Evolutionary conservation across 768 basidiomycete species (phyloP).

Genomic region (Trametes cubensis): DNA sequence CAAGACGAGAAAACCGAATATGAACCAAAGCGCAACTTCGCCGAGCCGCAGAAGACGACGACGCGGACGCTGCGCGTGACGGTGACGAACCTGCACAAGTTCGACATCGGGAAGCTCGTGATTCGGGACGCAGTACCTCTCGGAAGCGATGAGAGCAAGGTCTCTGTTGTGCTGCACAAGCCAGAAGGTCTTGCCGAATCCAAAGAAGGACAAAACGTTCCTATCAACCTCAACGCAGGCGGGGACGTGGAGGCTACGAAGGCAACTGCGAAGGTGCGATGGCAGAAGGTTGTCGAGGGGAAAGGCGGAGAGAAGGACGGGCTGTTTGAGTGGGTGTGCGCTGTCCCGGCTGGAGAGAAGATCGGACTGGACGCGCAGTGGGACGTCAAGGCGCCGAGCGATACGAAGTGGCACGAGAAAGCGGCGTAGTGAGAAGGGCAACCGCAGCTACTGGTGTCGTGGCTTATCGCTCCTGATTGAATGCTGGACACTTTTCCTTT

Average conservation of each 20-base stretch:
- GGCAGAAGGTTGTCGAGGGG: slow-evolving; percentile 43
- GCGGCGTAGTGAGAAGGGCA: not conserved
- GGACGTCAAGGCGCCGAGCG: slow-evolving; percentile 51
- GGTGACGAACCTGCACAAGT: slow-evolving; percentile 52
- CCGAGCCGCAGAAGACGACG: slow-evolving; percentile 47
- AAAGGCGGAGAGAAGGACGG: slow-evolving; percentile 59
- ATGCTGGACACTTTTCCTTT: slow-evolving; percentile 37
- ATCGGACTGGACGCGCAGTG: slow-evolving; percentile 52
- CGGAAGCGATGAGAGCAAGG: slow-evolving; percentile 40
- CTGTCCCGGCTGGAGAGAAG: slow-evolving; percentile 45
- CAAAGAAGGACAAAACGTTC: slow-evolving; percentile 43
- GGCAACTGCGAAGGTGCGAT: slow-evolving; percentile 34
- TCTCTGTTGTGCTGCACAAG: slow-evolving; percentile 49
- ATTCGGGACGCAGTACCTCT: slow-evolving; percentile 51
- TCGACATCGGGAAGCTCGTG: slow-evolving; percentile 46
- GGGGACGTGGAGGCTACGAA: slow-evolving; percentile 24
- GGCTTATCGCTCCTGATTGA: too few relatives aligned
- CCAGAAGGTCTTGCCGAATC: slow-evolving; percentile 51
- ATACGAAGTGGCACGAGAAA: slow-evolving; percentile 31
- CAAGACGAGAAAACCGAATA: slow-evolving; percentile 43
- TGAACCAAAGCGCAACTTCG: slow-evolving; percentile 44
- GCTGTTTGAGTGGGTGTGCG: slow-evolving; percentile 56
- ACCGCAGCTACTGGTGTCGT: too few relatives aligned
- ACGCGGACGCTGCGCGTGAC: slow-evolving; percentile 44
- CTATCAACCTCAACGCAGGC: slow-evolving; percentile 43